Percentiles rank a stretch among this genome's conserved stretches.
Conservation (phyloP, 2,329 filamentous ascomycete species). For the Albophoma yamanashiensis region DNA sequence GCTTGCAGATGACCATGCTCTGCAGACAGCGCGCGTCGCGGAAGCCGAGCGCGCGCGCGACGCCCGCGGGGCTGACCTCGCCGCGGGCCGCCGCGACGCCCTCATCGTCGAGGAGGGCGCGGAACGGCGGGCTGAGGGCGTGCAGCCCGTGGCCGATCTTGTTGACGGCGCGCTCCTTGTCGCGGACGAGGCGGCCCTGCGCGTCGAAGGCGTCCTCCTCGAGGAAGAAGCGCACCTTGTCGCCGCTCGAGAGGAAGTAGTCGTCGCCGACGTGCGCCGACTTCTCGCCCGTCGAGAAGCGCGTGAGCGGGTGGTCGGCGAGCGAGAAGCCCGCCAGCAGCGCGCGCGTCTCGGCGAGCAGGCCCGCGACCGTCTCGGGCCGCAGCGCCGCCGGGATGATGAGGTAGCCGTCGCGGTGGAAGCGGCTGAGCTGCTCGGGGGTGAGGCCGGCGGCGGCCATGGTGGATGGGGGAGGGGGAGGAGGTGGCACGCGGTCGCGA, state of each 20-base stretch:
- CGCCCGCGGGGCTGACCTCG: conserved; percentile 37
- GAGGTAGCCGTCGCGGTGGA: conserved; percentile 80
- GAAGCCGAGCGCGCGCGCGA: conserved; percentile 66
- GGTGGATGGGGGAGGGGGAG: background rate
- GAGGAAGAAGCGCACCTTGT: conserved; percentile 95
- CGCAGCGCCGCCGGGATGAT: conserved; percentile 70
- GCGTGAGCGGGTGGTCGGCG: conserved; percentile 81
- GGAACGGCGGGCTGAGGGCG: conserved; percentile 56
- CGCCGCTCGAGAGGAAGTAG: conserved; percentile 84
- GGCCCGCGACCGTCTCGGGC: conserved; percentile 49
- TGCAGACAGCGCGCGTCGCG: conserved; percentile 68
- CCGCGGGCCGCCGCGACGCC: conserved; percentile 20
- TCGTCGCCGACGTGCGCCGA: conserved; percentile 78
- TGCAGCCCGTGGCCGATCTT: conserved; percentile 78
- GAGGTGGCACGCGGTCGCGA: background rate
- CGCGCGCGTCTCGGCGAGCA: conserved; percentile 63
- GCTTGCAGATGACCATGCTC: conserved; percentile 98
- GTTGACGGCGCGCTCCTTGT: conserved; percentile 80
- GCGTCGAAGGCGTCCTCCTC: conserved; percentile 81
- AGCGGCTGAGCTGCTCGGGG: conserved; percentile 57
- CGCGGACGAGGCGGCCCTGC: conserved; percentile 56
- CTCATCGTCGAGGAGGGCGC: conserved; percentile 44
- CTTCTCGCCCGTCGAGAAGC: conserved; percentile 76
- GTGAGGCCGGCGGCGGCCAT: conserved; percentile 49
- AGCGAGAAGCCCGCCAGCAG: conserved; percentile 70